Percentiles rank a stretch among this genome's conserved stretches.
Evolutionary conservation across 495 filamentous ascomycete genomes (phyloP).

Genomic region (Talaromyces thailandensis): DNA sequence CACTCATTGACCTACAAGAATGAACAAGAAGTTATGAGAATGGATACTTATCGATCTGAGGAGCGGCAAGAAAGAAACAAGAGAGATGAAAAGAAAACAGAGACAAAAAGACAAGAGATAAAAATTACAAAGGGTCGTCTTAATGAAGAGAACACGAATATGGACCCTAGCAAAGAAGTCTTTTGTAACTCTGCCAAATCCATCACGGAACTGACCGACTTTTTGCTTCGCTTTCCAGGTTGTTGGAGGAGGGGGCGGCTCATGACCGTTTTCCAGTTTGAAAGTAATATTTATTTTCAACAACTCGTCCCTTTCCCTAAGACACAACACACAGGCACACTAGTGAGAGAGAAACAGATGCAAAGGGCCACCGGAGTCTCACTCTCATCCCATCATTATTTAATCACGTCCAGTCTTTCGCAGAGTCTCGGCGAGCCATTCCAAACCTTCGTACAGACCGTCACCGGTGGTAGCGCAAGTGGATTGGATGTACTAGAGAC

Average conservation of each 20-base stretch:
- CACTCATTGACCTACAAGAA: not conserved
- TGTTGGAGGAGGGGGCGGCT: not conserved
- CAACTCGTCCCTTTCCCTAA: not conserved
- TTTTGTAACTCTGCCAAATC: not conserved
- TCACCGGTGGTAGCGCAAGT: conserved; percentile 99
- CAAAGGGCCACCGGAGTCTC: conserved; percentile 7
- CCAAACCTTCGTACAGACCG: conserved; percentile 98
- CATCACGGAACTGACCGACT: conserved; percentile 1
- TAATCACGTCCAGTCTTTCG: conserved; percentile 84
- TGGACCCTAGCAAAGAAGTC: not conserved
- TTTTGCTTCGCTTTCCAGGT: not conserved
- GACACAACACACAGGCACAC: not conserved
- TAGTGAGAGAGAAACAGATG: not conserved
- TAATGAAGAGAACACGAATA: conserved; percentile 1
- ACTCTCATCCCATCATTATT: conserved; percentile 24
- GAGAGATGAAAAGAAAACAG: not conserved
- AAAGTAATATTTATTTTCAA: conserved; percentile 6
- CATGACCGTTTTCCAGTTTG: not conserved
- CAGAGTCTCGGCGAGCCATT: conserved; percentile 96
- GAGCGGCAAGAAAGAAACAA: not conserved
- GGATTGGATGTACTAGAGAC: conserved; percentile 90
- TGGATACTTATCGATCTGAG: not conserved
- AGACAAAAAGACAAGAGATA: not conserved
- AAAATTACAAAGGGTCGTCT: conserved; percentile 3
- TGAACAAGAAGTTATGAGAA: not conserved